Conservation (phyloP, 352 stramenopile genomes). For the Plasmopara viticola region DNA sequence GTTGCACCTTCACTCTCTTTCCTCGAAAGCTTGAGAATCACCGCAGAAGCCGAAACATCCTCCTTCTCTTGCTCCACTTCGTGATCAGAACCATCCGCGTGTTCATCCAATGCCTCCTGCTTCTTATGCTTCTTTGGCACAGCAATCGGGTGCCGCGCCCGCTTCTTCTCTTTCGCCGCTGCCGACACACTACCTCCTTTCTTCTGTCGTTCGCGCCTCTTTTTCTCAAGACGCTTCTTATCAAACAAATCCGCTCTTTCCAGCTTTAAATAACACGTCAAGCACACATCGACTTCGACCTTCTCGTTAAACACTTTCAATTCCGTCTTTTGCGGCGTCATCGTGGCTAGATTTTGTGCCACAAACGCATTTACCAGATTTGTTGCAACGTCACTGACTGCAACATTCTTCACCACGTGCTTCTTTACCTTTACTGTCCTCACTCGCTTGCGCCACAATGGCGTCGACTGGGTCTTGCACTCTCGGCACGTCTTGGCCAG, state of each 20-base stretch:
- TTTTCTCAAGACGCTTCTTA: slow-evolving; percentile 42
- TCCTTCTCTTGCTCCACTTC: slow-evolving; percentile 2
- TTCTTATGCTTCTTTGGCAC: slow-evolving; percentile 59
- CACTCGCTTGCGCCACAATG: slow-evolving; percentile 54
- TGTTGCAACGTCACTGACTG: neutral
- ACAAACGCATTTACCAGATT: slow-evolving; percentile 8
- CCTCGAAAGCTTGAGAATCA: slow-evolving; percentile 31
- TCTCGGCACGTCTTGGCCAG: slow-evolving; percentile 25
- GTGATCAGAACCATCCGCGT: slow-evolving; percentile 7
- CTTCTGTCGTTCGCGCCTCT: slow-evolving; percentile 22
- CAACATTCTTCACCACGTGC: slow-evolving; percentile 2
- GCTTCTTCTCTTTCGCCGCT: slow-evolving; percentile 37
- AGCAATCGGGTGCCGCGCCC: slow-evolving; percentile 38
- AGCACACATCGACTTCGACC: slow-evolving; percentile 45
- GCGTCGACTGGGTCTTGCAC: slow-evolving; percentile 55
- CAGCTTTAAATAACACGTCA: slow-evolving; percentile 67
- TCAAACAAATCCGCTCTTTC: slow-evolving; percentile 60
- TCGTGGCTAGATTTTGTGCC: slow-evolving; percentile 10
- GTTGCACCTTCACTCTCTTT: slow-evolving; percentile 34
- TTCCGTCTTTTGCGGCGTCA: slow-evolving; percentile 5
- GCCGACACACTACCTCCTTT: slow-evolving; percentile 18
- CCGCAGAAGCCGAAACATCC: slow-evolving; percentile 1
- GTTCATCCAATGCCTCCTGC: slow-evolving; percentile 18
- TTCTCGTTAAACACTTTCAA: slow-evolving; percentile 21
- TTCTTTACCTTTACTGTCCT: slow-evolving; percentile 17